Percentiles rank a stretch among this genome's conserved stretches.
Evolutionary conservation across 164 flowering plant genomes (phyloP).

Genomic region (Magnolia officinalis): DNA sequence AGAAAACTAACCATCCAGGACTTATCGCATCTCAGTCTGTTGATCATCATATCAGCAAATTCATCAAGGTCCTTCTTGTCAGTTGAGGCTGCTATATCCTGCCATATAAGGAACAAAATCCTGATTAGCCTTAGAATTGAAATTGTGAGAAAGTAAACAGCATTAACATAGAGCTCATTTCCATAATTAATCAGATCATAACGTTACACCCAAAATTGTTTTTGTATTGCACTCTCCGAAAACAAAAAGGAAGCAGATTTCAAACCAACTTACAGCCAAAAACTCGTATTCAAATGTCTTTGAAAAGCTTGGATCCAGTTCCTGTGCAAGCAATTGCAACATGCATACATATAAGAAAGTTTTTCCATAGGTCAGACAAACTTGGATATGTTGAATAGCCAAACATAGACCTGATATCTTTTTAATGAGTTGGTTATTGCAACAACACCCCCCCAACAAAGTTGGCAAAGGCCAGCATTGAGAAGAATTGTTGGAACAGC

Average conservation of each 20-base stretch:
- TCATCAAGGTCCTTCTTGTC: constrained; percentile 78
- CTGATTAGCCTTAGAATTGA: background rate
- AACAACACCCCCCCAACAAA: constrained; percentile 72
- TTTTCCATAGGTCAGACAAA: background rate
- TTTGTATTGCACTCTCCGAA: background rate
- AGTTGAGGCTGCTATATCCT: constrained; percentile 78
- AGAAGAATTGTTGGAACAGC: constrained; percentile 71
- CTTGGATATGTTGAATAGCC: background rate
- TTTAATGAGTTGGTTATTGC: constrained; percentile 78
- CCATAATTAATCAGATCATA: background rate
- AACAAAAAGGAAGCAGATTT: background rate
- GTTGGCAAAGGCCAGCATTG: constrained; percentile 87
- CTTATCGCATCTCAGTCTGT: constrained; percentile 93
- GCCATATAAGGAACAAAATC: constrained; percentile 12
- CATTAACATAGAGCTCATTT: background rate
- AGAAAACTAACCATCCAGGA: constrained; percentile 43
- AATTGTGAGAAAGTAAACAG: background rate
- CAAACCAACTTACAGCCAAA: constrained; percentile 40
- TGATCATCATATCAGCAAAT: constrained; percentile 51
- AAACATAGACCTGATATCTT: constrained; percentile 55
- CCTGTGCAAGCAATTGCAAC: constrained; percentile 39
- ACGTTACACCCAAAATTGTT: background rate
- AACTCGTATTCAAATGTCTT: constrained; percentile 71
- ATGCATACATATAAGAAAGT: background rate
- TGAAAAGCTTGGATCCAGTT: constrained; percentile 77